Evolutionary conservation across 129 eudicot genomes (phyloP).

Genomic region (Glebionis coronaria): DNA sequence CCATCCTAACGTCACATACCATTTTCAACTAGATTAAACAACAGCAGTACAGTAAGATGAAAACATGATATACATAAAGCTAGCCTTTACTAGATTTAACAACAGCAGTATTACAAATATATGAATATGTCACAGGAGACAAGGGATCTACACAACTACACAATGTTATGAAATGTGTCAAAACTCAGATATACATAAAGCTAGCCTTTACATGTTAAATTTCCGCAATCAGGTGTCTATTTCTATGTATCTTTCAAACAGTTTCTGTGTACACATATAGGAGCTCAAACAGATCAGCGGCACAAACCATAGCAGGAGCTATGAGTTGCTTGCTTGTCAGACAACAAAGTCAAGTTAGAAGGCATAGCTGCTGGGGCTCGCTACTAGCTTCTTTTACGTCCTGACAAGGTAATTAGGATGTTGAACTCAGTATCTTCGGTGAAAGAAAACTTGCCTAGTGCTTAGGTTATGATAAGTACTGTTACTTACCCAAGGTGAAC

Average conservation of each 20-base stretch:
- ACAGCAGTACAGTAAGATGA: background rate
- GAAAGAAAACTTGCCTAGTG: no score
- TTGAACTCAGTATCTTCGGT: background rate
- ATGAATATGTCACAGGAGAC: slow-evolving; percentile 3
- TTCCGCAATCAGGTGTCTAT: slow-evolving; percentile 9
- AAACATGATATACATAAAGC: background rate
- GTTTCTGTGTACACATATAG: background rate
- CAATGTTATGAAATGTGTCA: background rate
- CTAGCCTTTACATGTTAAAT: slow-evolving; percentile 10
- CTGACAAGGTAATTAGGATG: slow-evolving; percentile 17
- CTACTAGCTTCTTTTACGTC: slow-evolving; percentile 7
- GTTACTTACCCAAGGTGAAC: slow-evolving; percentile 31
- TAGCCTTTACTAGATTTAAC: no score
- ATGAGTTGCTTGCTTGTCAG: slow-evolving; percentile 3
- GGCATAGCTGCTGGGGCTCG: slow-evolving; percentile 6
- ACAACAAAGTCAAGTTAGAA: slow-evolving; percentile 19
- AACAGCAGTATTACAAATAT: background rate
- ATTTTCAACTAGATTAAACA: background rate
- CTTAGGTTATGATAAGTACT: slow-evolving; percentile 1
- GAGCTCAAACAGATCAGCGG: background rate
- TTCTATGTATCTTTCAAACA: background rate
- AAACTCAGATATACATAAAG: slow-evolving; percentile 1
- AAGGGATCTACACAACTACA: background rate
- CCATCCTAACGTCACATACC: background rate
- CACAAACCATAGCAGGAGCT: slow-evolving; percentile 9